These are phyloP conservation scores for Pezicula neosporulosa DNA, from an alignment of 2,329 filamentous ascomycete species.

Conservation along the genomic window DNA sequence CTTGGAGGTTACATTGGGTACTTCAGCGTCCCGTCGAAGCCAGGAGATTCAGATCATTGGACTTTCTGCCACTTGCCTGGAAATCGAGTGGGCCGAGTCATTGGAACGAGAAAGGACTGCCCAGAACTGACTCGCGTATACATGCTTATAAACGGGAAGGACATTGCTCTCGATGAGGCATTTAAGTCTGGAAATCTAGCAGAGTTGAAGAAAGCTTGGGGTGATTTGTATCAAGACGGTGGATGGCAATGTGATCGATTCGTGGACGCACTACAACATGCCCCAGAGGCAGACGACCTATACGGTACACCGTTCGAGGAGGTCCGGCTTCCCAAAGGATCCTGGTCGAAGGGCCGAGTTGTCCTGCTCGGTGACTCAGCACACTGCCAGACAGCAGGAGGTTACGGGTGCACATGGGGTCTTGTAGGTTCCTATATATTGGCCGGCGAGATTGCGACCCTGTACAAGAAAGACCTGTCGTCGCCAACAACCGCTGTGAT, in stretches of 20 bases:
- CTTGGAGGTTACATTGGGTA: slow-evolving; percentile 30
- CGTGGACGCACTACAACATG: slow-evolving; percentile 34
- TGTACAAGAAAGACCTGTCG: not conserved
- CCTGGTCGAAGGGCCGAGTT: slow-evolving; percentile 42
- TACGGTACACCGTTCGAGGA: slow-evolving; percentile 41
- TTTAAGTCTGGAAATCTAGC: slow-evolving; percentile 20
- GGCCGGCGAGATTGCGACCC: slow-evolving; percentile 43
- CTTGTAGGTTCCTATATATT: slow-evolving; percentile 50
- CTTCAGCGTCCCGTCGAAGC: slow-evolving; percentile 32
- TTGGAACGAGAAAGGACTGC: slow-evolving; percentile 38
- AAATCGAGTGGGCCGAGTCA: slow-evolving; percentile 27
- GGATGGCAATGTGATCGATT: slow-evolving; percentile 44
- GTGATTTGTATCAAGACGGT: slow-evolving; percentile 34
- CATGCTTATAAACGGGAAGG: slow-evolving; percentile 13
- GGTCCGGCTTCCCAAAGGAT: slow-evolving; percentile 34
- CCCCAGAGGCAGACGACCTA: slow-evolving; percentile 34
- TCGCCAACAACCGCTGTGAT: not conserved
- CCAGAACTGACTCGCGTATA: slow-evolving; percentile 35
- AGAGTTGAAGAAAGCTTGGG: slow-evolving; percentile 35
- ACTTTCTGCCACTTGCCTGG: slow-evolving; percentile 35
- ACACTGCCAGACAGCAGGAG: slow-evolving; percentile 44
- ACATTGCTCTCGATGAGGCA: slow-evolving; percentile 20
- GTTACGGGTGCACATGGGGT: slow-evolving; percentile 45
- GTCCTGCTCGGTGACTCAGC: slow-evolving; percentile 52
- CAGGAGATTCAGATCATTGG: slow-evolving; percentile 27